Conservation (phyloP, 2,329 filamentous ascomycete species). For the Chrysosporium queenslandicum region DNA sequence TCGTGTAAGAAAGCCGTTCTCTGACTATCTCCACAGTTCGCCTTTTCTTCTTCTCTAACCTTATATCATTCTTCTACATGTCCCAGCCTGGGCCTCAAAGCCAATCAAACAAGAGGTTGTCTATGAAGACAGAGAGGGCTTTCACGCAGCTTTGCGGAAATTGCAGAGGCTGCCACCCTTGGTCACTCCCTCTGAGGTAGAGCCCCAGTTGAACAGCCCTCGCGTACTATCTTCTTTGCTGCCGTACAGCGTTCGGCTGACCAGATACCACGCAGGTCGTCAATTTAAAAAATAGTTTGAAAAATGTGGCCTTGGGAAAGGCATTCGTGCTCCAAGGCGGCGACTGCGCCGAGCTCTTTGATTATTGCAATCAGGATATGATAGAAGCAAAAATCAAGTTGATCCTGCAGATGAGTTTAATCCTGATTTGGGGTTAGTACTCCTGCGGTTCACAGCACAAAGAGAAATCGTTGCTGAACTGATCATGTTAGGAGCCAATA, state of each 20-base stretch:
- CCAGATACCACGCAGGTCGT: constrained; percentile 46
- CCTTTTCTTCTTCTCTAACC: neutral
- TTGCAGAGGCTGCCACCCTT: constrained; percentile 39
- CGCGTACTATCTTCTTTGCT: neutral
- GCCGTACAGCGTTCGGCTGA: neutral
- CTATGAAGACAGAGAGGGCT: constrained; percentile 36
- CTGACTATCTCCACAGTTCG: constrained; percentile 19
- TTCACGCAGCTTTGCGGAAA: constrained; percentile 34
- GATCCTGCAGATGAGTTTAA: constrained; percentile 89
- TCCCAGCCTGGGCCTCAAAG: constrained; percentile 35
- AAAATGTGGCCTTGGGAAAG: constrained; percentile 78
- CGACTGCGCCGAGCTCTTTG: constrained; percentile 94
- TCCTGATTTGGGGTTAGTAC: constrained; percentile 71
- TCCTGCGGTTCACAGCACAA: neutral
- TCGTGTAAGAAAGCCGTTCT: constrained; percentile 24
- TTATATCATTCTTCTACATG: neutral
- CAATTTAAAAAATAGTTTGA: constrained; percentile 65
- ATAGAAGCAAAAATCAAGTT: constrained; percentile 97
- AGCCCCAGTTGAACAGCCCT: neutral
- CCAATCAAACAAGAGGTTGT: constrained; percentile 40
- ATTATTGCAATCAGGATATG: constrained; percentile 80
- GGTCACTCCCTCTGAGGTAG: constrained; percentile 39
- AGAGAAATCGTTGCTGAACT: constrained; percentile 7
- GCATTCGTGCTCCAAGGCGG: constrained; percentile 92
- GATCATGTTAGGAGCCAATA: constrained; percentile 43